Conservation (phyloP, 106 monocot species). For the Narthecium ossifragum region DNA sequence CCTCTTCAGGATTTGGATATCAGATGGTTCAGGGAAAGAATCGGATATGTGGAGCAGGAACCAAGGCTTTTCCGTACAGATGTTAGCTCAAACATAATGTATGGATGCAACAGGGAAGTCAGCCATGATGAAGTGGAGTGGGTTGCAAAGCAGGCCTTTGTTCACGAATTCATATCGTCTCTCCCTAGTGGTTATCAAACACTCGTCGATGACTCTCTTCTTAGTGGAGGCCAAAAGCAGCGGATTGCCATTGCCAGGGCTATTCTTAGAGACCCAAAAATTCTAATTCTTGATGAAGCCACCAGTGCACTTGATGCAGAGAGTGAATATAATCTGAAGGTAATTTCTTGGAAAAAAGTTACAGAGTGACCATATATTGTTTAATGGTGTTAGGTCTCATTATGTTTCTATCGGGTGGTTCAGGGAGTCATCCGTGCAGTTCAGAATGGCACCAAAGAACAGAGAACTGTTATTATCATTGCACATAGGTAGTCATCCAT, state of each 20-base stretch:
- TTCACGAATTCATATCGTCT: conserved; percentile 79
- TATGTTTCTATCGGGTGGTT: not conserved
- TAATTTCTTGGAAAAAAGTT: conserved; percentile 14
- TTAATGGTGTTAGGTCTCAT: no score
- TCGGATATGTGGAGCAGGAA: conserved; percentile 90
- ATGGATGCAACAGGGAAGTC: conserved; percentile 73
- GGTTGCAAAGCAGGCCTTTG: conserved; percentile 91
- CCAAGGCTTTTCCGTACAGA: conserved; percentile 83
- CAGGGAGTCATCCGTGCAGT: conserved; percentile 53
- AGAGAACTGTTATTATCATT: conserved; percentile 84
- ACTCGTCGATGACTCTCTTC: conserved; percentile 66
- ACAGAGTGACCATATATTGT: not conserved
- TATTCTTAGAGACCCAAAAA: conserved; percentile 85
- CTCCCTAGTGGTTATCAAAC: conserved; percentile 84
- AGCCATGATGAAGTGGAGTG: conserved; percentile 62
- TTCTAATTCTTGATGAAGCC: conserved; percentile 93
- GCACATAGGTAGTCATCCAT: conserved; percentile 65
- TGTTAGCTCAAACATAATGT: conserved; percentile 79
- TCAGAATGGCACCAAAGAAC: conserved; percentile 27
- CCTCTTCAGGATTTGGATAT: conserved; percentile 55
- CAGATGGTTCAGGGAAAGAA: conserved; percentile 79
- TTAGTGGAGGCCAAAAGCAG: conserved; percentile 98
- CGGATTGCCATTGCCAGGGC: conserved; percentile 97
- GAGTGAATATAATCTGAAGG: conserved; percentile 92
- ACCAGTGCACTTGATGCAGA: conserved; percentile 98